Conservation (phyloP, 164 flowering plant genomes). For the Buxus sempervirens region DNA sequence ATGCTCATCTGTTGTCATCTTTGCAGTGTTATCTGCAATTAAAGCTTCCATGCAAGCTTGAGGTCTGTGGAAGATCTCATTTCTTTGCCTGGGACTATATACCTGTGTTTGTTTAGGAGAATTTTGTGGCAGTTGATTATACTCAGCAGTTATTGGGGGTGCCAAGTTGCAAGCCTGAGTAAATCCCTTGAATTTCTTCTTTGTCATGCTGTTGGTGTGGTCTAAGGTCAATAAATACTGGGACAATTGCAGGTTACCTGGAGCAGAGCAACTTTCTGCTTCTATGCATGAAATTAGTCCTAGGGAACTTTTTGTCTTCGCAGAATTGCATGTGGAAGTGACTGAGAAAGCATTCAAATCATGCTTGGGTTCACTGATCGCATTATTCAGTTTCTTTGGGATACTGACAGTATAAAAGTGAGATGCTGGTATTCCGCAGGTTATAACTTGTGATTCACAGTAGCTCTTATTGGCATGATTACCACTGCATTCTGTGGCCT, state of each 20-base stretch:
- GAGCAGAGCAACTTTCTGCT: not conserved
- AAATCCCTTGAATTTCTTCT: conserved; percentile 42
- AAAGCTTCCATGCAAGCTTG: conserved; percentile 32
- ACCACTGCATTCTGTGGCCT: conserved; percentile 11
- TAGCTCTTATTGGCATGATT: conserved; percentile 11
- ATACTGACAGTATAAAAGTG: not conserved
- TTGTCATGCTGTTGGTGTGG: conserved; percentile 21
- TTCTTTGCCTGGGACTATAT: conserved; percentile 3
- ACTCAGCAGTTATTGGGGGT: conserved; percentile 23
- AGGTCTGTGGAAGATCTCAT: conserved; percentile 16
- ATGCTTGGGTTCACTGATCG: not conserved
- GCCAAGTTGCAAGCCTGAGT: conserved; percentile 27
- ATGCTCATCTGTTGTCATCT: conserved; percentile 35
- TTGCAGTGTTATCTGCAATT: conserved; percentile 24
- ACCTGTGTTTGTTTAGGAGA: conserved; percentile 5
- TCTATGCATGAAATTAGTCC: conserved; percentile 4
- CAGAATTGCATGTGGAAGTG: not conserved
- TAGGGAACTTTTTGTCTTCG: not conserved
- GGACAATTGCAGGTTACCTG: conserved; percentile 14
- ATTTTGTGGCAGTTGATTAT: conserved; percentile 14
- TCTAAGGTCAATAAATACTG: conserved; percentile 15
- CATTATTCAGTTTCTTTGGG: not conserved
- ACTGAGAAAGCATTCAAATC: not conserved
- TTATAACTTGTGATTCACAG: conserved; percentile 6
- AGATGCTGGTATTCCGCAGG: conserved; percentile 9